Percentiles rank a stretch among this genome's conserved stretches.
Evolutionary conservation across 2,329 filamentous ascomycete species (phyloP).

Genomic region (Aspergillus persii): DNA sequence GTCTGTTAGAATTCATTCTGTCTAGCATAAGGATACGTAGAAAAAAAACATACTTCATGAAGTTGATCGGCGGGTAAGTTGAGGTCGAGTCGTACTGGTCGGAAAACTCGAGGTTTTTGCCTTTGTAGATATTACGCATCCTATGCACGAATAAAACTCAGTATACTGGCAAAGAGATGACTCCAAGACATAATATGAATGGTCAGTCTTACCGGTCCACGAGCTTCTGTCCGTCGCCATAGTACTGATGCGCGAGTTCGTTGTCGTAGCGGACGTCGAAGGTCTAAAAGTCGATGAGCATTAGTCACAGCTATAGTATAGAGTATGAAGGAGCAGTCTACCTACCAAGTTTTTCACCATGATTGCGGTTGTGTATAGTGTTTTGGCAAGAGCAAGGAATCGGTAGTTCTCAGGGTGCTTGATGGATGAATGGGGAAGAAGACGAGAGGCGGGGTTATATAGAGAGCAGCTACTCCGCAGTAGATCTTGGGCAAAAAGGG

Average conservation of each 20-base stretch:
- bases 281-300: conserved; percentile 2
- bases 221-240: conserved; percentile 17
- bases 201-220: conserved; percentile 3
- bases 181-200: too few relatives aligned
- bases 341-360: too few relatives aligned
- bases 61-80: conserved; percentile 20
- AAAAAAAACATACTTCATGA: conserved; percentile 14
- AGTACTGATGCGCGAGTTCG: conserved; percentile 17
- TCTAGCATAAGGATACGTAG: background rate
- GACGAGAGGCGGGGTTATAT: too few relatives aligned
- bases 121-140: conserved; percentile 11
- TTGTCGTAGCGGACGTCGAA: conserved; percentile 20
- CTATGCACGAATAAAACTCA: background rate
- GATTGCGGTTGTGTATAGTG: too few relatives aligned
- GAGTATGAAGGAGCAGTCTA: too few relatives aligned
- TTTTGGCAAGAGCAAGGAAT: too few relatives aligned
- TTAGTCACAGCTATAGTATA: too few relatives aligned
- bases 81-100: conserved; percentile 18
- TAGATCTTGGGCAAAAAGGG: too few relatives aligned
- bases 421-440: too few relatives aligned
- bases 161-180: too few relatives aligned
- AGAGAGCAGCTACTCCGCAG: too few relatives aligned
- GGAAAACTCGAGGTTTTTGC: conserved; percentile 14
- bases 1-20: background rate
- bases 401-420: too few relatives aligned